Percentiles rank a stretch among this genome's conserved stretches.
phyloP scores from a whole-genome alignment of 1,284 basidiomycete species.

The Ceratobasidium sp. region DNA sequence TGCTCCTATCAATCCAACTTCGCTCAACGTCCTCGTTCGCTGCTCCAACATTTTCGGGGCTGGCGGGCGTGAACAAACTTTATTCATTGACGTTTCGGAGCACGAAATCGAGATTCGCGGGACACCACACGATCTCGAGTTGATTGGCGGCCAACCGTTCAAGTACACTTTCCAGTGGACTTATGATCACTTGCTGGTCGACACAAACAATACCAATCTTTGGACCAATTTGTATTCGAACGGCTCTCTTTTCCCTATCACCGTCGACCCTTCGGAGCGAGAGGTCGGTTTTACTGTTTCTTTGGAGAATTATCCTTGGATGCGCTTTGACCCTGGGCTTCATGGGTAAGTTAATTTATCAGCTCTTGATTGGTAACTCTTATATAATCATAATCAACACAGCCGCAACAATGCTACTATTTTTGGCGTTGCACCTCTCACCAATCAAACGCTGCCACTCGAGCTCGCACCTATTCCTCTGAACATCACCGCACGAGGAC shows the following conservation, averaged over 20 bases:
- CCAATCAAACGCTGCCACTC: neutral
- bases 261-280: neutral
- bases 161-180: conserved; percentile 14
- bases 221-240: neutral
- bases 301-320: conserved; percentile 22
- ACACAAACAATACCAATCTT: neutral
- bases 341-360: neutral
- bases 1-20: conserved; percentile 10
- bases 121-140: neutral
- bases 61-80: conserved; percentile 3
- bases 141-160: conserved; percentile 2
- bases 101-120: conserved; percentile 17
- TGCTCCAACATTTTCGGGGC: conserved; percentile 25
- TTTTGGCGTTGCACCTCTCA: neutral
- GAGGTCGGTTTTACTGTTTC: conserved; percentile 15
- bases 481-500: conserved; percentile 11
- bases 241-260: neutral
- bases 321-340: conserved; percentile 7
- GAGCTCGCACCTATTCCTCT: conserved; percentile 16
- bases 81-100: conserved; percentile 2
- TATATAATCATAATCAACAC: neutral
- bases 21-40: conserved; percentile 12
- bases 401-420: conserved; percentile 9
- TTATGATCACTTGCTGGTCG: neutral
- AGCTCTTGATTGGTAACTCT: neutral